Base-by-base conservation (phyloP, 2,329 filamentous ascomycete species). In the Paecilomyces niveus region DNA sequence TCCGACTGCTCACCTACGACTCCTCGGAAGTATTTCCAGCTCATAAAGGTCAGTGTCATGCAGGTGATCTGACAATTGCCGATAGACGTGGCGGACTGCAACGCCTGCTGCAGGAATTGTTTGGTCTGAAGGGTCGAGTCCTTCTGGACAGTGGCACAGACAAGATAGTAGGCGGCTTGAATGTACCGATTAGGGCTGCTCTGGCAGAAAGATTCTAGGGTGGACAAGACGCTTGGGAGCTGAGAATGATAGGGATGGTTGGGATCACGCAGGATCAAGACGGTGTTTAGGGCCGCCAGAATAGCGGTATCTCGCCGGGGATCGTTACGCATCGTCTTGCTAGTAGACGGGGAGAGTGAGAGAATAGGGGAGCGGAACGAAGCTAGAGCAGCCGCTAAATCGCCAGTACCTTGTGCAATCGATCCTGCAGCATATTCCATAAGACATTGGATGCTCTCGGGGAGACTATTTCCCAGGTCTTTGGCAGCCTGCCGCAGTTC, bases 41-140 rank as follows among this genome's bases (percentile, higher is more conserved):
- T 88, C 89, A 97, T 95, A 63, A 94, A 87, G 64, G 87, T 92
- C 59, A 97, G 83, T 5, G 89, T 87, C 63, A 97, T 89, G 54
- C 87, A 87, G n/a, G 92, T 82, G 57, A 92, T 88, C 63, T 95
- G 89, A 31, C 85, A 85, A 70, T 96, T 96, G 57, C 81, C 80
- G 8, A 88, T 86, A 7, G 80, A 78, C 63, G 88, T 87, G 11
- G 89, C 87, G 2, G 85, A 84, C 45, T 83, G 81, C 50, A 96
- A 81, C 1, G 91, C 89, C 45, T 82, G 80, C 61, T 90, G 86
- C 57, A 97, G 87, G 67, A 88, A 85, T 49, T 87, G 83, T 74
- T 96, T 97, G 58, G 89, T 87, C 61, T 88, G 84, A 59, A 90
- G 86, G 61, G 94, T 88, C 26, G 88, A 84, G 80, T 83, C 65